These are phyloP conservation scores for Spergularia marina DNA, from an alignment of 148 eudicot species.

Conservation along the genomic window DNA sequence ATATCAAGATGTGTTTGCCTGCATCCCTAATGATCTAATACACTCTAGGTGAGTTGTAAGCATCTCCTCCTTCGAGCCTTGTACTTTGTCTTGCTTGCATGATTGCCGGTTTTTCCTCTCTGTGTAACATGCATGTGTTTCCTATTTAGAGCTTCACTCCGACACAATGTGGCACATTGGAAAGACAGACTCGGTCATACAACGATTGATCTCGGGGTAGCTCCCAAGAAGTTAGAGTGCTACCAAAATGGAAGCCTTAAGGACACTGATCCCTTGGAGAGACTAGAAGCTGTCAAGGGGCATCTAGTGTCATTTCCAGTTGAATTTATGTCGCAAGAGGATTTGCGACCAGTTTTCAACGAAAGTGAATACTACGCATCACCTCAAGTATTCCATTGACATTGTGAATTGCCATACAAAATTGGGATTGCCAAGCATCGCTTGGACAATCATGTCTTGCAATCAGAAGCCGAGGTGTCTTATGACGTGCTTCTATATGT, in stretches of 20 bases:
- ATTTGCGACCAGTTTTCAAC: slow-evolving; percentile 89
- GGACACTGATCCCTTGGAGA: slow-evolving; percentile 77
- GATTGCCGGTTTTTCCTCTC: not conserved
- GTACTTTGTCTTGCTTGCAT: not conserved
- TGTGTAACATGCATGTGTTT: not conserved
- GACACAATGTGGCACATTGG: slow-evolving; percentile 81
- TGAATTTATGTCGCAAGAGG: slow-evolving; percentile 92
- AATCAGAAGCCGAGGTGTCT: slow-evolving; percentile 7
- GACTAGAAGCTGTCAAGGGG: slow-evolving; percentile 73
- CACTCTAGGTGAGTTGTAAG: slow-evolving; percentile 64
- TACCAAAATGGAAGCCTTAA: slow-evolving; percentile 72
- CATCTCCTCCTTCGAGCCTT: not conserved
- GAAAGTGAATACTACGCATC: slow-evolving; percentile 98
- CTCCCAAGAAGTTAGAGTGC: slow-evolving; percentile 75
- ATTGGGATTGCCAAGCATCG: not conserved
- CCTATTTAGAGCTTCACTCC: slow-evolving; percentile 60
- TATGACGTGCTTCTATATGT: not conserved
- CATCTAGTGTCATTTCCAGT: slow-evolving; percentile 94
- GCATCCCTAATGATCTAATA: slow-evolving; percentile 92
- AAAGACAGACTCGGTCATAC: slow-evolving; percentile 92
- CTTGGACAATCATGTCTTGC: not conserved
- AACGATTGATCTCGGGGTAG: slow-evolving; percentile 87
- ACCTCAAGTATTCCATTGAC: slow-evolving; percentile 87
- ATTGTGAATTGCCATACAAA: not conserved
- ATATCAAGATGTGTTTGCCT: slow-evolving; percentile 93